Percentiles rank a stretch among this genome's conserved stretches.
Evolutionary conservation across 192 early-diverging fungal genomes (phyloP).

Genomic region (Funneliformis mosseae): DNA sequence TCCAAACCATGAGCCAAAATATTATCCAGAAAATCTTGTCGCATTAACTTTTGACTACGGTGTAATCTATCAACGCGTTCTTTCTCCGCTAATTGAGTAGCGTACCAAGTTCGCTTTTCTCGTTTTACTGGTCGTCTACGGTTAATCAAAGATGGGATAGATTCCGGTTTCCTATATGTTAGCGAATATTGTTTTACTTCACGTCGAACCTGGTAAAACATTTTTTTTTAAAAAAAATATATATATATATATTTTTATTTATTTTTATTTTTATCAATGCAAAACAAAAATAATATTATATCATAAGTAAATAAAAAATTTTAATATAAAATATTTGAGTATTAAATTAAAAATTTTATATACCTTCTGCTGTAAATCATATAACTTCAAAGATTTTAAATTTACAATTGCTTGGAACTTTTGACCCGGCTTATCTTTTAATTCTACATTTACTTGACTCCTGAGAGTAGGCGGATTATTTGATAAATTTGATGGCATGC

Average conservation of each 20-base stretch:
- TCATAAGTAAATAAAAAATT: background rate
- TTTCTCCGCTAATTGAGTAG: slow-evolving; percentile 88
- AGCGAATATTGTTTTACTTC: slow-evolving; percentile 7
- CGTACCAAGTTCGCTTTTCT: slow-evolving; percentile 77
- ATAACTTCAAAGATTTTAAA: slow-evolving; percentile 3
- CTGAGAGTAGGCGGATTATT: slow-evolving; percentile 1
- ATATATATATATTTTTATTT: no score
- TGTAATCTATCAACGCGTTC: slow-evolving; percentile 84
- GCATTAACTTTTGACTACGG: slow-evolving; percentile 79
- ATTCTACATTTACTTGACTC: background rate
- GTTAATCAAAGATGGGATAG: background rate
- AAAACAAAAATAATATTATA: background rate
- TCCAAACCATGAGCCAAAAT: slow-evolving; percentile 74
- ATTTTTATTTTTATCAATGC: no score
- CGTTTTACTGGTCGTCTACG: slow-evolving; percentile 42
- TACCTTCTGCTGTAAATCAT: background rate
- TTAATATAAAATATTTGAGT: background rate
- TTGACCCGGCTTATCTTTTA: background rate
- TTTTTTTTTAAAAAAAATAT: background rate
- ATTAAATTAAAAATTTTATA: background rate
- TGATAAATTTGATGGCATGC: slow-evolving; percentile 10
- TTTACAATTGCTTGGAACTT: slow-evolving; percentile 5
- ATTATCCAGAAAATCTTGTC: slow-evolving; percentile 73
- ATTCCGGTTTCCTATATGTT: background rate
- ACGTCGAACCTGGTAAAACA: background rate